Base-by-base conservation (phyloP, 768 basidiomycete species). In the Kwoniella sp. region DNA sequence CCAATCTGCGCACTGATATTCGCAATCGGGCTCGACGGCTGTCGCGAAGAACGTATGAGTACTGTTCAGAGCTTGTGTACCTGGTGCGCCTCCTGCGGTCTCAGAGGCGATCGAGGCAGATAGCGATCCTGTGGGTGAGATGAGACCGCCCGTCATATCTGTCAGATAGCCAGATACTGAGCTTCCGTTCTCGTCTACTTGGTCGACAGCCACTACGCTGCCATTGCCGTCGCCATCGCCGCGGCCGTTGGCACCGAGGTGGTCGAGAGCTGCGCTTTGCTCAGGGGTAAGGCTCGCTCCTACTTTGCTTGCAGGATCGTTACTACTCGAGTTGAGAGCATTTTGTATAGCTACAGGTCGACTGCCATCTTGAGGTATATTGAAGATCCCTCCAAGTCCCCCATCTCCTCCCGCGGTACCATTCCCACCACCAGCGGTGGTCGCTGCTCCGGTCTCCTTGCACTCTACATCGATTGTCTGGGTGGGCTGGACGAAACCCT, bases 401-500 rank as follows among this genome's bases (percentile, higher is more conserved):
- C 10, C 8, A 10, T 44, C 17, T 19, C 17, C 40, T 4, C 40
- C 40, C 17, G 7, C 40, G 17, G 40, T 44, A 15, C 10, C 17
- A 44, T 44, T 15, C 17, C 40, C 40, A 9, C 4, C 40, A 9
- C 40, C 40, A 10, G 17, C 40, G 17, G 40, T 3, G 40, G 13
- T 33, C 33, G 33, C 13, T 33, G 33, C 13, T 33, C 40, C 17
- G 4, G 40, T 44, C 40, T 10, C 40, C 17, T 44, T 44, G 17
- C 40, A 44, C 17, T 19, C 40, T 13, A 33, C 58, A 19, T 22
- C 24, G 25, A 60, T 36, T n/a, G 58, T 60, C 26, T 52, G 26
- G 21, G 30, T 52, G 25, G 58, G 49, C 26, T 53, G 49, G n/a
- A 60, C 50, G 2, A 58, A 48, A 1, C 56, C 52, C 26, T 40